These are phyloP conservation scores for Euphrasia confusa DNA, from an alignment of 257 asterid genomes.

Conservation along the genomic window DNA sequence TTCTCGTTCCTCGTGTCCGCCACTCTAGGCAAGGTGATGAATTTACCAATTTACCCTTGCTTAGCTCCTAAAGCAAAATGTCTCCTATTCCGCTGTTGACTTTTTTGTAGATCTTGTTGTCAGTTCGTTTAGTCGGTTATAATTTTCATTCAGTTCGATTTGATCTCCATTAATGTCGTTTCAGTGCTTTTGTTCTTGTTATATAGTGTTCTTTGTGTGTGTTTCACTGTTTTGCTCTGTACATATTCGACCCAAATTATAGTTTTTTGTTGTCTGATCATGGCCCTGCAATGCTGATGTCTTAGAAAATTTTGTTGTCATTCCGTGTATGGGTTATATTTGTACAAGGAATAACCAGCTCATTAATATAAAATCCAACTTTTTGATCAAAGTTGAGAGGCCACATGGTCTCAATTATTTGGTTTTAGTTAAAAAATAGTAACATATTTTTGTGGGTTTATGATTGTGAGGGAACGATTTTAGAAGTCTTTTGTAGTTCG, in stretches of 20 bases:
- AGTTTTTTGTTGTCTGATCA: too few species aligned
- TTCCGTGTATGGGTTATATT: too few species aligned
- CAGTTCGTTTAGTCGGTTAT: background rate
- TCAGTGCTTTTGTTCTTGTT: too few species aligned
- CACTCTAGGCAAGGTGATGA: slow-evolving; percentile 47
- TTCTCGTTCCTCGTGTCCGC: slow-evolving; percentile 35
- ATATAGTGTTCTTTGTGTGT: background rate
- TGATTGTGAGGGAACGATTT: too few species aligned
- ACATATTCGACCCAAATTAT: background rate
- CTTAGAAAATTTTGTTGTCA: too few species aligned
- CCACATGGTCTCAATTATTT: too few species aligned
- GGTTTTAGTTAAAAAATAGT: too few species aligned
- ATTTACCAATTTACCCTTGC: slow-evolving; percentile 19
- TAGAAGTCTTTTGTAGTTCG: background rate
- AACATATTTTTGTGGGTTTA: too few species aligned
- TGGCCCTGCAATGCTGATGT: too few species aligned
- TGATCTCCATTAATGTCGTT: slow-evolving; percentile 4
- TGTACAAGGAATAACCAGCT: too few species aligned
- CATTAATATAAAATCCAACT: too few species aligned
- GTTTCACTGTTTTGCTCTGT: background rate
- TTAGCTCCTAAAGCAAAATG: slow-evolving; percentile 2
- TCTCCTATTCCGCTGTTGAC: background rate
- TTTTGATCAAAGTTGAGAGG: too few species aligned
- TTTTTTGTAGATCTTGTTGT: slow-evolving; percentile 21
- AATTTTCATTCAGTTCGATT: slow-evolving; percentile 13